These are phyloP conservation scores for Neofusicoccum parvum DNA, from an alignment of 2,329 filamentous ascomycete species.

Conservation along the genomic window DNA sequence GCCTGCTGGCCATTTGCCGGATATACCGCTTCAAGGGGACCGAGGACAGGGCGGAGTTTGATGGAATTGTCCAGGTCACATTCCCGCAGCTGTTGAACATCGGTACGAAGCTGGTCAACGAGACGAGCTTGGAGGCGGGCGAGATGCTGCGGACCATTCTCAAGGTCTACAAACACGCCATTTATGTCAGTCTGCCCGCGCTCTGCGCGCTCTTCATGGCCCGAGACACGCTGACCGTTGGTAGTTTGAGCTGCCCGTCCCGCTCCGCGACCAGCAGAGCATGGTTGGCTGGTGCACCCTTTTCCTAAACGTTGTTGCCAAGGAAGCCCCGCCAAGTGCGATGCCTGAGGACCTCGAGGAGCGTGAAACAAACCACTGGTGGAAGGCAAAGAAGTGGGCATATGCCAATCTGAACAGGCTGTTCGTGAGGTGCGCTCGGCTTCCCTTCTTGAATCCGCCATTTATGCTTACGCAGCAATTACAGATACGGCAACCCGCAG, in stretches of 20 bases:
- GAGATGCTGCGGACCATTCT: constrained; percentile 95
- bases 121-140: constrained; percentile 89
- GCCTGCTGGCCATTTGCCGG: constrained; percentile 89
- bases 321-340: constrained; percentile 75
- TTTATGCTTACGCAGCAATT: background rate
- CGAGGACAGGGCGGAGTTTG: constrained; percentile 81
- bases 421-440: constrained; percentile 71
- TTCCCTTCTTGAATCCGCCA: constrained; percentile 22
- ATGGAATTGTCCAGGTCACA: constrained; percentile 87
- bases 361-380: constrained; percentile 94
- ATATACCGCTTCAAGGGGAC: constrained; percentile 93
- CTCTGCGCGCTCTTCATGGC: background rate
- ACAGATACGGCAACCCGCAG: constrained; percentile 84
- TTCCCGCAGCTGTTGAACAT: constrained; percentile 88
- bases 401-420: constrained; percentile 97
- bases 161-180: constrained; percentile 97
- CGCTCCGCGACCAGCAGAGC: constrained; percentile 75
- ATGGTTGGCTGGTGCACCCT: constrained; percentile 97
- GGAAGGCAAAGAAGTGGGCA: constrained; percentile 99
- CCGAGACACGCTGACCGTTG: constrained; percentile 30
- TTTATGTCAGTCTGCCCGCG: constrained; percentile 69
- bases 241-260: constrained; percentile 81
- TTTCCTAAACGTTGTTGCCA: constrained; percentile 87
- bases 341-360: constrained; percentile 81
- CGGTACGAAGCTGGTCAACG: constrained; percentile 83